Conservation (phyloP, 169 alveolate species). For the Eimeria brunetti region DNA sequence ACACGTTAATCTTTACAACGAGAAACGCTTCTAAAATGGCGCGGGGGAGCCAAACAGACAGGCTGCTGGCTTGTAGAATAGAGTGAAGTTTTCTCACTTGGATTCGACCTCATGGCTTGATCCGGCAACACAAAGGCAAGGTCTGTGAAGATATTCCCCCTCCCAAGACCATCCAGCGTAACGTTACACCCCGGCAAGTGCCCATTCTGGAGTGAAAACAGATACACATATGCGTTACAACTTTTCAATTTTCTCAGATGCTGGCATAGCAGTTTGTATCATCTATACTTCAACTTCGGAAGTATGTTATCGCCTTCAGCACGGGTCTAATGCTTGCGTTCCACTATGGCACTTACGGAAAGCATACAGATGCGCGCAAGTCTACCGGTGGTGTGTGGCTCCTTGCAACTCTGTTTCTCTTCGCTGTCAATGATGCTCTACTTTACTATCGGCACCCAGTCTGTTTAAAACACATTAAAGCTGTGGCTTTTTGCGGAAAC, state of each 20-base stretch:
- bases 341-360: not conserved
- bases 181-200: conserved; percentile 93
- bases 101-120: not conserved
- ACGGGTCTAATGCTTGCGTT: not conserved
- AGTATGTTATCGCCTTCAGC: not conserved
- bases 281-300: not conserved
- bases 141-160: conserved; percentile 84
- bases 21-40: not conserved
- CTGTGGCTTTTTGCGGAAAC: not conserved
- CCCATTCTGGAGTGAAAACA: conserved; percentile 73
- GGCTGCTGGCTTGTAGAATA: not conserved
- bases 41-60: not conserved
- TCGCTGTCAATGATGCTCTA: not conserved
- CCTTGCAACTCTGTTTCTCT: not conserved
- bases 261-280: not conserved
- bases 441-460: not conserved
- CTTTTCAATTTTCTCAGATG: not conserved
- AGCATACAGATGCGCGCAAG: not conserved
- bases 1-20: not conserved
- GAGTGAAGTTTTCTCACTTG: not conserved
- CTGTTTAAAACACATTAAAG: not conserved
- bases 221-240: not conserved
- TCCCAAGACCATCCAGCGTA: conserved; percentile 92
- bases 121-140: conserved; percentile 69
- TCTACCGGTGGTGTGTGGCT: not conserved